Evolutionary conservation across 1,139 yeast genomes (phyloP).

Genomic region (Geotrichum macrosporum): DNA sequence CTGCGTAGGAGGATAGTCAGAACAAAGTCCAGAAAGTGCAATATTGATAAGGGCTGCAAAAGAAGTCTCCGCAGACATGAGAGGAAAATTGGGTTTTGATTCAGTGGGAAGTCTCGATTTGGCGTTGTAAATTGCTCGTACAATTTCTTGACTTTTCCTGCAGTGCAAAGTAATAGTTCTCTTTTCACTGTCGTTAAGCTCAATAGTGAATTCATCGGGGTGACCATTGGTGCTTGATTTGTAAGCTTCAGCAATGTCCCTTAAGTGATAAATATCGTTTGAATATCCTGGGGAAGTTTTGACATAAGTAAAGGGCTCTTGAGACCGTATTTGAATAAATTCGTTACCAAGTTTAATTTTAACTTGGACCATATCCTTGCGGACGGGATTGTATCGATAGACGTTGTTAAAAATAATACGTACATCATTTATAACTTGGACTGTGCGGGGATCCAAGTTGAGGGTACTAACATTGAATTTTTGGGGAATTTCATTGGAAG

Average conservation of each 20-base stretch:
- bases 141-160: conserved; percentile 28
- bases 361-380: conserved; percentile 34
- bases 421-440: conserved; percentile 27
- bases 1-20: conserved; percentile 55
- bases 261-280: conserved; percentile 28
- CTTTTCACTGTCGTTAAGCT: conserved; percentile 34
- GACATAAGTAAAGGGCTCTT: conserved; percentile 50
- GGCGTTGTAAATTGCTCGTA: conserved; percentile 30
- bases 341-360: conserved; percentile 66
- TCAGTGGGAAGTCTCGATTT: conserved; percentile 24
- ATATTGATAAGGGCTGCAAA: conserved; percentile 48
- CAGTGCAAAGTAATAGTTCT: conserved; percentile 23
- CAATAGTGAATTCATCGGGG: conserved; percentile 56
- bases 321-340: conserved; percentile 54
- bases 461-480: conserved; percentile 27
- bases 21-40: conserved; percentile 63
- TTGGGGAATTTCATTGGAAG: conserved; percentile 26
- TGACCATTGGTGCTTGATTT: conserved; percentile 50
- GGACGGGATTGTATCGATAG: conserved; percentile 12
- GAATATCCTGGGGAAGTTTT: conserved; percentile 28
- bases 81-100: not conserved
- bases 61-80: conserved; percentile 11
- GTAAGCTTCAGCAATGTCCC: conserved; percentile 48
- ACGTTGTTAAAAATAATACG: conserved; percentile 26
- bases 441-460: conserved; percentile 28